Evolutionary conservation across 495 filamentous ascomycete genomes (phyloP).

Genomic region (Lasiosphaeria ovina): DNA sequence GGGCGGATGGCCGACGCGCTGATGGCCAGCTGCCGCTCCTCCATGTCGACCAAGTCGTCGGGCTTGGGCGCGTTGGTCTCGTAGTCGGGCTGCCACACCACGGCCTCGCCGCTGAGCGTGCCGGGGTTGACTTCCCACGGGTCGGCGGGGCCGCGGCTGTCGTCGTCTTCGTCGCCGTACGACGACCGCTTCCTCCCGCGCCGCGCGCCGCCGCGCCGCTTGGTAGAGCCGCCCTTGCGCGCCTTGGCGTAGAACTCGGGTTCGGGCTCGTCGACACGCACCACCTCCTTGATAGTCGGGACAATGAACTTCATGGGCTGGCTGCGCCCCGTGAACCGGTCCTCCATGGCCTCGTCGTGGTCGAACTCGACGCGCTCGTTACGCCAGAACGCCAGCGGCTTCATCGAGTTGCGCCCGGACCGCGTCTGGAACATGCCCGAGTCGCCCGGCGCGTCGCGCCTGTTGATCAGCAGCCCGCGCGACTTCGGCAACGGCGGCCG

Average conservation of each 20-base stretch:
- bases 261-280: conserved; percentile 65
- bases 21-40: conserved; percentile 69
- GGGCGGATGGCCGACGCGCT: conserved; percentile 72
- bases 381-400: conserved; percentile 83
- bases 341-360: conserved; percentile 48
- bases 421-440: conserved; percentile 49
- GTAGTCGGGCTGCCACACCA: conserved; percentile 48
- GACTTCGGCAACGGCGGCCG: conserved; percentile 54
- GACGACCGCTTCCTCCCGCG: conserved; percentile 13
- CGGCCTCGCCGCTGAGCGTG: conserved; percentile 43
- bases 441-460: conserved; percentile 59
- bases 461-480: conserved; percentile 67
- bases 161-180: conserved; percentile 24
- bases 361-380: conserved; percentile 75
- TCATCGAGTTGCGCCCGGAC: conserved; percentile 56
- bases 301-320: conserved; percentile 50
- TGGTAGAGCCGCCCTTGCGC: background rate
- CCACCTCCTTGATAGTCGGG: conserved; percentile 68
- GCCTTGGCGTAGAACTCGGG: conserved; percentile 8
- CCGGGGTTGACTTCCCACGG: conserved; percentile 51
- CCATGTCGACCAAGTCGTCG: conserved; percentile 48
- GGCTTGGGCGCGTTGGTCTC: conserved; percentile 37
- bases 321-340: conserved; percentile 32
- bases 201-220: conserved; percentile 1
- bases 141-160: conserved; percentile 46